phyloP scores from a whole-genome alignment of 306 rosid genomes.

The Albizia julibrissin region DNA sequence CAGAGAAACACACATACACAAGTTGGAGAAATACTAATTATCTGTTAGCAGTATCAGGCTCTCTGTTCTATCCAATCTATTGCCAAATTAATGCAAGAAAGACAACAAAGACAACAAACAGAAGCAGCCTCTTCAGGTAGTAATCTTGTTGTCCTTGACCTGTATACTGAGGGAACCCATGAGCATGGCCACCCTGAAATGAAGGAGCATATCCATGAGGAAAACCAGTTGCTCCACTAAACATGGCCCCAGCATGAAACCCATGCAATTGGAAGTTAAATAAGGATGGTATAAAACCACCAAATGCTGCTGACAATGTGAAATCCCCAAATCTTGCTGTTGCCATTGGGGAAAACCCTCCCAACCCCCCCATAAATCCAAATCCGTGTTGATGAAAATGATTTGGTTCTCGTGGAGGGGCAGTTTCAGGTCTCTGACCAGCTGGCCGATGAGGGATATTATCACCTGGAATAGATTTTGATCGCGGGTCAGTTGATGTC shows the following conservation, averaged over 20 bases:
- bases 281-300: slow-evolving; percentile 76
- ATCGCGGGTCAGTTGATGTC: slow-evolving; percentile 84
- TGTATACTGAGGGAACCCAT: slow-evolving; percentile 48
- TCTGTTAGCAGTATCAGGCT: slow-evolving; percentile 28
- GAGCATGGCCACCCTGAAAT: slow-evolving; percentile 62
- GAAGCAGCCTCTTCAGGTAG: slow-evolving; percentile 66
- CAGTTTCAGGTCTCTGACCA: slow-evolving; percentile 86
- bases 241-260: slow-evolving; percentile 59
- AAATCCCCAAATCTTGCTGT: slow-evolving; percentile 80
- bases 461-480: slow-evolving; percentile 67
- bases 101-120: slow-evolving; percentile 55
- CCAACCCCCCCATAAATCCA: slow-evolving; percentile 70
- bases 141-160: slow-evolving; percentile 77
- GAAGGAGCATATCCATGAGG: slow-evolving; percentile 66
- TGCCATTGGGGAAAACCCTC: slow-evolving; percentile 74
- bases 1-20: background rate
- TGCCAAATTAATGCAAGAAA: slow-evolving; percentile 72
- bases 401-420: slow-evolving; percentile 66
- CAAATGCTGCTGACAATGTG: slow-evolving; percentile 77
- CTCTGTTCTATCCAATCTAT: slow-evolving; percentile 43
- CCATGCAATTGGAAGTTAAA: slow-evolving; percentile 80
- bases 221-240: slow-evolving; percentile 59
- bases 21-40: slow-evolving; percentile 21
- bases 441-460: slow-evolving; percentile 80
- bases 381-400: slow-evolving; percentile 61